phyloP scores from a whole-genome alignment of 352 stramenopile genomes.

The Blastocystis sp. region DNA sequence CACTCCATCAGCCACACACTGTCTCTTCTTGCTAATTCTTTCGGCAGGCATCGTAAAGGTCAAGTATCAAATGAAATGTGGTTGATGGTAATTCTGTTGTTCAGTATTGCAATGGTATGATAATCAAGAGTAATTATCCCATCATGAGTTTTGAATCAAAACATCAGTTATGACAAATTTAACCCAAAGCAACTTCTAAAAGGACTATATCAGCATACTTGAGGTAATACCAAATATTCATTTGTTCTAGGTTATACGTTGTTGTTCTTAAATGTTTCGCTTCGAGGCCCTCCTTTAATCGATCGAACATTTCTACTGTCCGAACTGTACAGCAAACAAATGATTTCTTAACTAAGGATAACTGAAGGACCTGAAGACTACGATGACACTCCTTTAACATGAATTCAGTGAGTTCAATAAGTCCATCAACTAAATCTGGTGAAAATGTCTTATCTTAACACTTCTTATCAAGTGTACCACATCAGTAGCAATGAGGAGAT shows the following conservation, averaged over 20 bases:
- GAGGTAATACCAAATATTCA: constrained; percentile 58
- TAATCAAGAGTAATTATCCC: constrained; percentile 12
- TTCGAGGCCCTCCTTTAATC: not conserved
- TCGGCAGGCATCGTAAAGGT: constrained; percentile 53
- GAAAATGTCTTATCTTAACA: constrained; percentile 35
- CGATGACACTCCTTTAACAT: not conserved
- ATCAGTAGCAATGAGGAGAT: constrained; percentile 37
- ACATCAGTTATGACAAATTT: not conserved
- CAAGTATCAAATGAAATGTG: constrained; percentile 31
- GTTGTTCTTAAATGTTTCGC: not conserved
- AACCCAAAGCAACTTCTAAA: constrained; percentile 32
- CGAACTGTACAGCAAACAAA: constrained; percentile 43
- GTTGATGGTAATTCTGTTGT: not conserved
- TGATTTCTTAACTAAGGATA: not conserved
- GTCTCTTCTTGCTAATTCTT: constrained; percentile 96
- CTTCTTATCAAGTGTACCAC: not conserved
- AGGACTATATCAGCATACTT: constrained; percentile 62
- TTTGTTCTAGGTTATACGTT: constrained; percentile 10
- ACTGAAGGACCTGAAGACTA: not conserved
- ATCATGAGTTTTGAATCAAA: not conserved
- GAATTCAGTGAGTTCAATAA: not conserved
- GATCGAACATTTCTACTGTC: constrained; percentile 37
- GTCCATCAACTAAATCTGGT: constrained; percentile 46
- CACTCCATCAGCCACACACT: constrained; percentile 98
- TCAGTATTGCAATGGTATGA: not conserved